Evolutionary conservation across 768 basidiomycete species (phyloP), one percentile per base, ranked within the genome.

Genomic region (Collybia nuda): DNA sequence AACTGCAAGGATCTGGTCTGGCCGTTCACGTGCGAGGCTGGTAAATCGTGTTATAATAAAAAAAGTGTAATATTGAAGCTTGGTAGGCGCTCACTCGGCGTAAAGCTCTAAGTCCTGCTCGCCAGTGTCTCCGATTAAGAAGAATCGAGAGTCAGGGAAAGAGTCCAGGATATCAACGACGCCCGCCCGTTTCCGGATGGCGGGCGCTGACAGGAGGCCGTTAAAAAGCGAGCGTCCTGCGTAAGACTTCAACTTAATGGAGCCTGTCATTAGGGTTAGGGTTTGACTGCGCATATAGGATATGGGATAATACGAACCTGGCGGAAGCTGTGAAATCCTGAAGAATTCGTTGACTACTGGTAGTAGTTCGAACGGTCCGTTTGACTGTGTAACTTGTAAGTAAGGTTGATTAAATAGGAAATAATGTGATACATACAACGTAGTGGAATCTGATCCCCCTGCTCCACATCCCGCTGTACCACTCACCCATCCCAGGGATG

Each of bases 101-200:
- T 98, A 98, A 1, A 98, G 75, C 66, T 98, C 94, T 39, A 98
- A 70, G 67, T 98, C 96, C 57, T 97, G 95, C 63, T 98, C 96
- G 28, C 95, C 96, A 0, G 86, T 84, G 65, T 98, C 96, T 6
- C 96, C 96, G 36, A 98, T 75, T 43, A 95, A 80, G 61, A 98
- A 67, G 68, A 98, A 97, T 35, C 68, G 73, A 1, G 89, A 83
- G 36, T 82, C 73, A 0, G 83, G 82, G 64, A 95, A 95, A 2
- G 81, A 72, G 35, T 87, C 78, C 11, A 95, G 71, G 18, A 92
- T 74, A 35, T 94, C 90, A n/a, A 86, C 63, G 6, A 98, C 82
- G 17, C 86, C 88, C 0, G 80, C 80, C 5, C 85, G 84, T 68
- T 98, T 98, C 29, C 95, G 82, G 17, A 81, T 78, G 1, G 93